Evolutionary conservation across 495 filamentous ascomycete species (phyloP), one percentile per base, ranked within the genome.

Genomic region (Xeromyces bisporus): DNA sequence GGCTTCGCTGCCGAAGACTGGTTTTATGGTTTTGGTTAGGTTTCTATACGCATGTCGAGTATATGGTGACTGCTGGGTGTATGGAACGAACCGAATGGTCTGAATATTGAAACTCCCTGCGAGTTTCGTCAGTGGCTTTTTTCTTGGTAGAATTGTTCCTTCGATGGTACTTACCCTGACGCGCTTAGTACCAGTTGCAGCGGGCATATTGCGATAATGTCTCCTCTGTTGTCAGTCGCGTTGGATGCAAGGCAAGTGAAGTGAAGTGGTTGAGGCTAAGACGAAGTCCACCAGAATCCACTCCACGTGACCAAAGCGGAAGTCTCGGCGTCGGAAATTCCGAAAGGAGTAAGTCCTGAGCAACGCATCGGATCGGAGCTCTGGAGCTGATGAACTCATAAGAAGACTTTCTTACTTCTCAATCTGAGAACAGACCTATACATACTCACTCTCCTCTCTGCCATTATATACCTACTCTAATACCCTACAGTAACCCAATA

Each of bases 1-100:
- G 16, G 82, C 81, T 36, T 75, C 75, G 35, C 73, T 81, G 49
- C 82, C 82, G 58, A 80, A 85, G 37, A 87, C 68, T 71, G 42
- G n/a, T n/a, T n/a, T n/a, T n/a, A n/a, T n/a, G n/a, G n/a, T n/a
- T n/a, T n/a, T n/a, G n/a, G n/a, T n/a, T n/a, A n/a, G n/a, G n/a
- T n/a, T n/a, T n/a, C n/a, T n/a, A n/a, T n/a, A n/a, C n/a, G n/a
- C n/a, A n/a, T n/a, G n/a, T n/a, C n/a, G n/a, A n/a, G n/a, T n/a
- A n/a, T n/a, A n/a, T n/a, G n/a, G n/a, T n/a, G 15, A 20, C 5
- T 13, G 24, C 25, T 7, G n/a, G 15, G 5, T 28, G 4, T 11
- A 23, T 14, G 23, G 17, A 18, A 34, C 36, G 31, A 39, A 73
- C 68, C 59, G 52, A 89, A 86, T 23, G 80, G 80, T 3, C 82